Conservation (phyloP, 768 basidiomycete species). For the Tricholoma flavovirens region DNA sequence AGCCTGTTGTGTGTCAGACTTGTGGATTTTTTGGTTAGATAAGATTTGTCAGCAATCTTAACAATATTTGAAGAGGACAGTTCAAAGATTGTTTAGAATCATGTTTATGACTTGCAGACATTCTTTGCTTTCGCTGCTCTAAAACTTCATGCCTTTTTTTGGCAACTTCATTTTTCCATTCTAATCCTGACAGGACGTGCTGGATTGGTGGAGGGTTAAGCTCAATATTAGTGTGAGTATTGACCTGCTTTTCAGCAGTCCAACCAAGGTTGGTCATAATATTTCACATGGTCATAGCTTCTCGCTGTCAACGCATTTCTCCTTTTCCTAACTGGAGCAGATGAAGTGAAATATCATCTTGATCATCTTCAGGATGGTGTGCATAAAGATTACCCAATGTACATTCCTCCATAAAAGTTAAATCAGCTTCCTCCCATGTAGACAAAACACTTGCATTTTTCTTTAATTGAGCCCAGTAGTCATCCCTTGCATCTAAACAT, state of each 20-base stretch:
- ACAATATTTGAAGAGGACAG: slow-evolving; percentile 9
- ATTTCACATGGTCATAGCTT: not conserved
- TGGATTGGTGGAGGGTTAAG: no score
- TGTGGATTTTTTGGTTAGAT: not conserved
- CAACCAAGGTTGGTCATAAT: not conserved
- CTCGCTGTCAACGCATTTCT: not conserved
- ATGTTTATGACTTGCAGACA: slow-evolving; percentile 20
- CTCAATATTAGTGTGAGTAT: not conserved
- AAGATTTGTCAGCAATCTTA: not conserved
- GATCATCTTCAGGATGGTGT: not conserved
- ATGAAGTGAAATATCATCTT: not conserved
- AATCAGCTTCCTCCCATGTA: slow-evolving; percentile 1
- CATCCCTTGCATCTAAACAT: slow-evolving; percentile 24
- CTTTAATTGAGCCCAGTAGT: slow-evolving; percentile 14
- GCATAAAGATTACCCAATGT: not conserved
- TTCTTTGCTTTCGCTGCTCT: not conserved
- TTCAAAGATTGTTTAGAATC: slow-evolving; percentile 18
- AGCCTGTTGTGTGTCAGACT: not conserved
- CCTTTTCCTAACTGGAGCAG: not conserved
- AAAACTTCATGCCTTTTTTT: not conserved
- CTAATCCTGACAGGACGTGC: not conserved
- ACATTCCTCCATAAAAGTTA: not conserved
- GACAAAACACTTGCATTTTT: not conserved
- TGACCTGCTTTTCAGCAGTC: not conserved
- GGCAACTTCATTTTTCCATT: not conserved